Evolutionary conservation across 78 protist species (phyloP), one percentile per base, ranked within the genome.

Genomic region (Corallochytrium limacisporum): DNA sequence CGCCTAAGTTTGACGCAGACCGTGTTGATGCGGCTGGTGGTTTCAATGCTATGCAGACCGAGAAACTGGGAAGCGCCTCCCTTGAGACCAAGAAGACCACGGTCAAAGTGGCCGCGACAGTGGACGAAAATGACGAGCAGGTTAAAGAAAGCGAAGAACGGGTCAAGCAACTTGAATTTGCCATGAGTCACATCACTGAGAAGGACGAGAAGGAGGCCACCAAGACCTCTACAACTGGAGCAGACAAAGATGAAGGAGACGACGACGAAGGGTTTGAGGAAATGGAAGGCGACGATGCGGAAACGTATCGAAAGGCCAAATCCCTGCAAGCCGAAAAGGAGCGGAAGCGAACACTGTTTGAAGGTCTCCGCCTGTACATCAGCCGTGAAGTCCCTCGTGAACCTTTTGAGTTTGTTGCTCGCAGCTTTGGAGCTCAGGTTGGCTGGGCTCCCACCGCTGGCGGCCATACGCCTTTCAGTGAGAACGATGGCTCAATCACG

Each of bases 361-460:
- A 5, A 18, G 12, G 32, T 3, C 44, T 13, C 24, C 15, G 16
- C 18, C 7, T 65, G 15, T 7, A n/a, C n/a, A n/a, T n/a, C n/a
- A n/a, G n/a, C n/a, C n/a, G n/a, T n/a, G 91, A 89, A 72, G 74
- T 57, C 22, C 87, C 91, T 37, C 18, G 46, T 8, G 70, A 44
- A 2, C 22, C 74, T 16, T 59, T 90, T 3, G 86, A 73, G 43
- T 72, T 91, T 53, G 60, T 78, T 13, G 29, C 84, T n/a, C 42
- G 32, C 31, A 35, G 87, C 7, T 44, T 67, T 20, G 95, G 94
- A 37, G 97, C 87, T 36, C 22, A 42, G 33, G 84, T 73, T 18
- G 51, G 67, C 2, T 78, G 83, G 78, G 49, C 35, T 4, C 31
- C 28, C 7, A 8, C 18, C 24, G 54, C 56, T 15, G 37, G 24